Evolutionary conservation across 805 yeast species (phyloP).

Genomic region (Kluyveromyces lactis): DNA sequence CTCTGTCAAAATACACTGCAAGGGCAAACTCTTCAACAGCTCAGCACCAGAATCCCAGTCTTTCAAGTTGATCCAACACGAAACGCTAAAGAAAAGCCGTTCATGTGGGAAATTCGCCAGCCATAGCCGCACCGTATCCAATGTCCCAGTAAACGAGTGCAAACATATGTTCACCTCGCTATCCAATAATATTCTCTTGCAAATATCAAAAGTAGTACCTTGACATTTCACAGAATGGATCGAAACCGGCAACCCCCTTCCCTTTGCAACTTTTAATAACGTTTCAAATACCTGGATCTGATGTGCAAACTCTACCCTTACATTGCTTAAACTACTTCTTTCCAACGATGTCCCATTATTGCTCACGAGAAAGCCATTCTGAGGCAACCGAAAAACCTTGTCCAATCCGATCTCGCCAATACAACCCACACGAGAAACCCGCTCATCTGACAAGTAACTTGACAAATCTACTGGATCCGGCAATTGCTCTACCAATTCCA

Average conservation of each 20-base stretch:
- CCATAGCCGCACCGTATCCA: conserved; percentile 55
- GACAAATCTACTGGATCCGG: conserved; percentile 54
- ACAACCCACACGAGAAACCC: conserved; percentile 27
- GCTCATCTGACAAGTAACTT: conserved; percentile 21
- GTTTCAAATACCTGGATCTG: conserved; percentile 46
- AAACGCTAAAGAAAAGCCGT: conserved; percentile 26
- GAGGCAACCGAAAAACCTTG: conserved; percentile 61
- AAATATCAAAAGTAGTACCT: conserved; percentile 43
- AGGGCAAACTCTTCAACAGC: conserved; percentile 30
- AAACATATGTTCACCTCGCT: conserved; percentile 40
- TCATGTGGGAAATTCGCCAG: conserved; percentile 11
- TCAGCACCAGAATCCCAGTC: conserved; percentile 22
- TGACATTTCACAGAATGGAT: conserved; percentile 82
- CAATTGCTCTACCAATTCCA: conserved; percentile 35
- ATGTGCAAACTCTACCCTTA: conserved; percentile 55
- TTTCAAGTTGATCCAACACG: conserved; percentile 25
- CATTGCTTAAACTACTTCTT: conserved; percentile 25
- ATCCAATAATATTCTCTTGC: conserved; percentile 20
- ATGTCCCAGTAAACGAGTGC: conserved; percentile 82
- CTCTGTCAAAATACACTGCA: conserved; percentile 37
- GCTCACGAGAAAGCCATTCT: conserved; percentile 36
- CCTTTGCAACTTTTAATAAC: conserved; percentile 49
- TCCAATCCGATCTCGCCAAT: conserved; percentile 94
- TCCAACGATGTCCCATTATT: conserved; percentile 13
- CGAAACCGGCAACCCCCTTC: conserved; percentile 46